Base-by-base conservation (phyloP, 129 eudicot genomes). In the Lonicera japonica region DNA sequence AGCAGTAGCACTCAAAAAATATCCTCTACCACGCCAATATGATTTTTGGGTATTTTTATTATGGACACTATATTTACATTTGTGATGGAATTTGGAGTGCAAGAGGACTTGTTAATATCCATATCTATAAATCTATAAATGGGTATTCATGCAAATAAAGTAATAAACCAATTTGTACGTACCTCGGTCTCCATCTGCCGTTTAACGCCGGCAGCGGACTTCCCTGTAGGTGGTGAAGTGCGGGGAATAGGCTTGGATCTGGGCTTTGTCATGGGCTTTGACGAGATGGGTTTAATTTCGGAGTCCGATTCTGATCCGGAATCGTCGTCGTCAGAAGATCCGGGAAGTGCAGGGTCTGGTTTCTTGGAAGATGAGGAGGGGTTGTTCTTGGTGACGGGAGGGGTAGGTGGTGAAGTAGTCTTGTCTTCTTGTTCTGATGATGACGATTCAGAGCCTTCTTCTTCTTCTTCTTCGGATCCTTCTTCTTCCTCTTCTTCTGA, bases 181-280 rank as follows among this genome's bases (percentile, higher is more conserved):
- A 46, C 60, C 5, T 56, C 85, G 25, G 0, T 64, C 58, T 56
- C 77, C 29, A 78, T 67, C 0, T 80, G 71, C 2, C 89, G 79
- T 75, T 86, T 85, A 1, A 25, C 53, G 1, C 65, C 64, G 23
- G 67, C 39, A 40, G 76, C 24, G 54, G 78, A 20, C 52, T 66
- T 54, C 17, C 40, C 29, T 40, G 71, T 57, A 1, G 74, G 56
- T 17, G 75, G 24, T 48, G 71, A 25, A 45, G 65, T 58, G 36
- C 4, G 36, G 36, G n/a, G 11, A 25, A 13, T 19, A 25, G 90
- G 69, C 55, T 77, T 77, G 24, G 86, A 79, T 73, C 76, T 76
- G 34, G 83, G 68, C 55, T 75, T 82, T 22, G 63, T 78, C 21
- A 82, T 66, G 56, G 80, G 80, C 60, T 66, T 73, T 11, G 88